A percentile compares a stretch with the other conserved stretches of the same genome.
These are phyloP conservation scores for Pseudotsuga menziesii DNA, from an alignment of 75 land plant genomes.

Conservation along the genomic window DNA sequence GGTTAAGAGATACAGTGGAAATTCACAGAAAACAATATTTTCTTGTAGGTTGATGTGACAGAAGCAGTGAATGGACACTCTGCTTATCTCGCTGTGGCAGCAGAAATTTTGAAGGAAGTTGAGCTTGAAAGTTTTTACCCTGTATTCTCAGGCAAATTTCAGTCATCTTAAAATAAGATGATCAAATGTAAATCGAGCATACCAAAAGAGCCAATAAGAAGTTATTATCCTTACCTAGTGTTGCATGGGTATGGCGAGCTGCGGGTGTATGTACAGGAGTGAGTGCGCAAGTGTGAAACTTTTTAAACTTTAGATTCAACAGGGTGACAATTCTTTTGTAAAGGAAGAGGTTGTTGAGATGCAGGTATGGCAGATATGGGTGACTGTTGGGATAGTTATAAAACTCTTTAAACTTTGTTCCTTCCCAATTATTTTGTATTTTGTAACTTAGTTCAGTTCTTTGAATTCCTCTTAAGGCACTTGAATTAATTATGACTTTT, in stretches of 20 bases:
- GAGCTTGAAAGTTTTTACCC: conserved; percentile 73
- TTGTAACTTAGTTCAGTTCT: too few species aligned
- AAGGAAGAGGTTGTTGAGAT: too few species aligned
- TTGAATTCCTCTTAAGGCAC: too few species aligned
- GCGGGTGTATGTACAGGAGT: not conserved
- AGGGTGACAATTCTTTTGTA: not conserved
- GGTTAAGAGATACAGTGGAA: not conserved
- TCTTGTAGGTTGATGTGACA: conserved; percentile 79
- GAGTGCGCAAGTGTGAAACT: not conserved
- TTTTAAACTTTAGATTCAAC: not conserved
- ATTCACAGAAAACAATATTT: not conserved
- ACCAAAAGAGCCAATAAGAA: not conserved
- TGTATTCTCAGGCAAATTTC: conserved; percentile 24
- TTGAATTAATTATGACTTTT: too few species aligned
- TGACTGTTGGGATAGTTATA: too few species aligned
- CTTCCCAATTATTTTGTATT: too few species aligned
- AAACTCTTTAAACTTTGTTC: too few species aligned
- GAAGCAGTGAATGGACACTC: conserved; percentile 81
- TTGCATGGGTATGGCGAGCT: not conserved
- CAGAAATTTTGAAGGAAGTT: conserved; percentile 53
- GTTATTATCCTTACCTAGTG: not conserved
- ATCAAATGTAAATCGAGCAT: conserved; percentile 1
- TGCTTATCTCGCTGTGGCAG: conserved; percentile 59
- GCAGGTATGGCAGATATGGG: too few species aligned
- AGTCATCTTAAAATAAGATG: not conserved